Percentiles rank a stretch among this genome's conserved stretches.
Evolutionary conservation across 2,329 filamentous ascomycete species (phyloP).

Genomic region (Aspergillus terreus): DNA sequence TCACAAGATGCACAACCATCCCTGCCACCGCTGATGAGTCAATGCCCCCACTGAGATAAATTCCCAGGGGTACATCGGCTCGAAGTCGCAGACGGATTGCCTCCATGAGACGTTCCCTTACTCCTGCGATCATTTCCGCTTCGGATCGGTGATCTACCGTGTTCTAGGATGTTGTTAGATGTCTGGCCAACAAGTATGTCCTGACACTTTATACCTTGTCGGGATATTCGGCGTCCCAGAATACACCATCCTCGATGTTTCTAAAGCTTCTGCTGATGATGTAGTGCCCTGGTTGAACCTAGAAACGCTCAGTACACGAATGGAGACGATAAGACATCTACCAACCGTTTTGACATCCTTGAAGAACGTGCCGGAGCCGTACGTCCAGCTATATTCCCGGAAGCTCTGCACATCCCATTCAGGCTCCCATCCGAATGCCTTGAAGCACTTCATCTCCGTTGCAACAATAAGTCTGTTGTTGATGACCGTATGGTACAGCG

Average conservation of each 20-base stretch:
- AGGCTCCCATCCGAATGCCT: constrained; percentile 49
- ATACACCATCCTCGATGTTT: constrained; percentile 38
- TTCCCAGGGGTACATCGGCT: constrained; percentile 56
- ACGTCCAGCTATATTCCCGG: constrained; percentile 41
- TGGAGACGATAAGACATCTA: not conserved
- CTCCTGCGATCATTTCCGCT: constrained; percentile 50
- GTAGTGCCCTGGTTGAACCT: constrained; percentile 46
- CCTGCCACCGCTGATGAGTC: constrained; percentile 57
- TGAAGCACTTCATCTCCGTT: constrained; percentile 53
- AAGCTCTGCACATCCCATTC: constrained; percentile 53
- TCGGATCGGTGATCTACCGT: constrained; percentile 42
- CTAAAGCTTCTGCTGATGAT: constrained; percentile 23
- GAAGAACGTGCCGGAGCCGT: constrained; percentile 49
- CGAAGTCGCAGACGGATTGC: constrained; percentile 51
- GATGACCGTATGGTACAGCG: constrained; percentile 49
- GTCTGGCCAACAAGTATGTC: not conserved
- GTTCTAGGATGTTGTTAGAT: constrained; percentile 12
- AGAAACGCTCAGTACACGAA: not conserved
- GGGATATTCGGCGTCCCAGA: constrained; percentile 53
- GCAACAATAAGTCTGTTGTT: constrained; percentile 45
- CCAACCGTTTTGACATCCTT: constrained; percentile 45
- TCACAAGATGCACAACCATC: constrained; percentile 51
- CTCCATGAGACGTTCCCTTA: constrained; percentile 50
- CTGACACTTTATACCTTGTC: constrained; percentile 43
- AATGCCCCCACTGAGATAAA: constrained; percentile 56